Conservation (phyloP, 176 grass and related monocot species). For the Ananas comosus region DNA sequence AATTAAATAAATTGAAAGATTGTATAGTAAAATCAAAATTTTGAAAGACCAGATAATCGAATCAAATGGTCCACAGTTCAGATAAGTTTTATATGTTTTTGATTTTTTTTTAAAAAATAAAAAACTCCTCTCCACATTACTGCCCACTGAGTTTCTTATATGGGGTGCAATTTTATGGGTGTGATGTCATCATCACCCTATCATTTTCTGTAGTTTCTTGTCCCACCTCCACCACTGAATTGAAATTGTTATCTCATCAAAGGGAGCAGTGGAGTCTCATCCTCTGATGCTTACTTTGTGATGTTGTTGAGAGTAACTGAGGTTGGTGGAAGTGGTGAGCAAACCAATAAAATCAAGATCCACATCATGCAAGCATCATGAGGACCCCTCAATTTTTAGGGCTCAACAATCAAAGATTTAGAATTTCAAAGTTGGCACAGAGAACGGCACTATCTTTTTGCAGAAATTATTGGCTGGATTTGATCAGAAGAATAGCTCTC, state of each 20-base stretch:
- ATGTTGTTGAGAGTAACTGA: neutral
- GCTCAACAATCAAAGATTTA: neutral
- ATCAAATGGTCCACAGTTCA: too few relatives aligned
- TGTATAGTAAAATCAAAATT: too few relatives aligned
- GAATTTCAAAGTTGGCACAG: neutral
- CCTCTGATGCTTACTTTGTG: neutral
- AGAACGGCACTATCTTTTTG: neutral
- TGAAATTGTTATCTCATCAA: constrained; percentile 3
- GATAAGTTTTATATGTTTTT: too few relatives aligned
- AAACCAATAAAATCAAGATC: neutral
- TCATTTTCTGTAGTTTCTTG: neutral
- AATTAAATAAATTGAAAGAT: too few relatives aligned
- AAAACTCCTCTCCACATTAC: too few relatives aligned
- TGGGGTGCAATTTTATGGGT: neutral
- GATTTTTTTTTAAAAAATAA: too few relatives aligned
- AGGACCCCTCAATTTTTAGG: neutral
- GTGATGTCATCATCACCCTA: neutral
- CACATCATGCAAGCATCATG: neutral
- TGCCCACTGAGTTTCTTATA: neutral
- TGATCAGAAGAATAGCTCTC: too few relatives aligned
- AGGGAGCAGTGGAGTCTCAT: neutral
- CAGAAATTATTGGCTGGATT: too few relatives aligned
- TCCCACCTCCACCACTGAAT: constrained; percentile 2
- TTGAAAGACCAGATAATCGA: too few relatives aligned
- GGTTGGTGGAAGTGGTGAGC: neutral